Conservation (phyloP, 805 yeast species). For the Ogataea haglerorum region DNA sequence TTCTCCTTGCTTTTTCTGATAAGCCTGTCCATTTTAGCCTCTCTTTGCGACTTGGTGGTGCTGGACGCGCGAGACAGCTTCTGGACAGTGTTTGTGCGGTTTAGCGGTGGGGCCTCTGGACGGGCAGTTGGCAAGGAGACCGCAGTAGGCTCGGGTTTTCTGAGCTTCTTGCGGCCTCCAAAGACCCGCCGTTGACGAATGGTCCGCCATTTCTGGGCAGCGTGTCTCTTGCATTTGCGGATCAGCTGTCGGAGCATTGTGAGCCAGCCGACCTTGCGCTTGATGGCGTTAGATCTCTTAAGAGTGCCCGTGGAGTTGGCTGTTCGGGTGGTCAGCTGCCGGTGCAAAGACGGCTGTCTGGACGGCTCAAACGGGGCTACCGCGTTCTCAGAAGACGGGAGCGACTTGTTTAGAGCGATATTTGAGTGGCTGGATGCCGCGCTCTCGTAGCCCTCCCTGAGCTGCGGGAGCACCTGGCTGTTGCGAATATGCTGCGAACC, state of each 20-base stretch:
- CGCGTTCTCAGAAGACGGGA: background rate
- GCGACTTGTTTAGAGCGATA: too few species aligned
- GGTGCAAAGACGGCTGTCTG: slow-evolving; percentile 5
- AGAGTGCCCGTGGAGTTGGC: slow-evolving; percentile 15
- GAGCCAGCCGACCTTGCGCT: slow-evolving; percentile 31
- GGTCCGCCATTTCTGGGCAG: slow-evolving; percentile 21
- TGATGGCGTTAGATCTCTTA: slow-evolving; percentile 32
- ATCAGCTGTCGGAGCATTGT: slow-evolving; percentile 16
- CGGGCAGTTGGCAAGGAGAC: background rate
- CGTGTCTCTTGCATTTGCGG: slow-evolving; percentile 10
- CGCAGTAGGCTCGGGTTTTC: background rate
- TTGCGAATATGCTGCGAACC: slow-evolving; percentile 8
- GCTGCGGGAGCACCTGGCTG: slow-evolving; percentile 11
- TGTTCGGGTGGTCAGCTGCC: background rate
- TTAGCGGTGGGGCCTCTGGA: background rate
- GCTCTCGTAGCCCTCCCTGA: slow-evolving; percentile 8
- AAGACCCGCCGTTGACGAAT: slow-evolving; percentile 10
- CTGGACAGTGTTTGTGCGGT: slow-evolving; percentile 2
- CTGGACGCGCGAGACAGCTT: background rate
- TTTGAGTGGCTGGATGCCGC: too few species aligned
- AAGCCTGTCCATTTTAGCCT: slow-evolving; percentile 2
- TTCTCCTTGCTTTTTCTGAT: slow-evolving; percentile 4
- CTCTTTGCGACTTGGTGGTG: background rate
- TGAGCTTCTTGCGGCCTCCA: background rate
- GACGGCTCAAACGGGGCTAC: background rate